Evolutionary conservation across 2,329 filamentous ascomycete species (phyloP).

Genomic region (Cercospora brassicicola): DNA sequence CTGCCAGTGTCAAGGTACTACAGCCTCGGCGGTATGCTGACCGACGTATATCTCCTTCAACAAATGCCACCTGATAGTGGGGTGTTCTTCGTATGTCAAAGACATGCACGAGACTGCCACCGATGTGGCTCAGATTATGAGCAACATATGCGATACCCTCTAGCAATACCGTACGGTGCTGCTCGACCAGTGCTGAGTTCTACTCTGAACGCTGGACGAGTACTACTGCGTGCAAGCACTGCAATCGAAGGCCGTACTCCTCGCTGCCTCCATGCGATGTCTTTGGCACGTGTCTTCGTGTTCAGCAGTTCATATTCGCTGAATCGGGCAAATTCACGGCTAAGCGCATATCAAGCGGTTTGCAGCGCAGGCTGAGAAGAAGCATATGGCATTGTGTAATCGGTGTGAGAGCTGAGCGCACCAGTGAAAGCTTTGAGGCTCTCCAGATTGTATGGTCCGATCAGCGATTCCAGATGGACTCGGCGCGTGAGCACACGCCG

Average conservation of each 20-base stretch:
- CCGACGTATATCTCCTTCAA: neutral
- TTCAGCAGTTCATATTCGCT: neutral
- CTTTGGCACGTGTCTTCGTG: neutral
- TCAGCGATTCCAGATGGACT: neutral
- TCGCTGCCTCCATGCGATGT: neutral
- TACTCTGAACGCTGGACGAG: neutral
- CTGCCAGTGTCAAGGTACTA: neutral
- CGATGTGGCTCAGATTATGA: neutral
- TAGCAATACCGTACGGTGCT: neutral
- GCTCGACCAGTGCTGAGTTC: neutral
- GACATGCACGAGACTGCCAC: neutral
- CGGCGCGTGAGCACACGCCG: neutral
- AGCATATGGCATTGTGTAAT: neutral
- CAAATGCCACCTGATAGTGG: neutral
- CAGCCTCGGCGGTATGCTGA: neutral
- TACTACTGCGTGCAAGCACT: neutral
- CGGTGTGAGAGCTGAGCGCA: neutral
- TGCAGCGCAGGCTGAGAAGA: neutral
- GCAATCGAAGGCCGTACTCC: neutral
- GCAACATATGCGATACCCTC: neutral
- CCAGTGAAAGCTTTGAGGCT: neutral
- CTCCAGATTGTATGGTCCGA: neutral
- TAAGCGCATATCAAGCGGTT: neutral
- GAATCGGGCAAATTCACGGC: neutral
- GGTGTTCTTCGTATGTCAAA: neutral